Evolutionary conservation across 306 rosid genomes (phyloP).

Genomic region (Arachis stenosperma): DNA sequence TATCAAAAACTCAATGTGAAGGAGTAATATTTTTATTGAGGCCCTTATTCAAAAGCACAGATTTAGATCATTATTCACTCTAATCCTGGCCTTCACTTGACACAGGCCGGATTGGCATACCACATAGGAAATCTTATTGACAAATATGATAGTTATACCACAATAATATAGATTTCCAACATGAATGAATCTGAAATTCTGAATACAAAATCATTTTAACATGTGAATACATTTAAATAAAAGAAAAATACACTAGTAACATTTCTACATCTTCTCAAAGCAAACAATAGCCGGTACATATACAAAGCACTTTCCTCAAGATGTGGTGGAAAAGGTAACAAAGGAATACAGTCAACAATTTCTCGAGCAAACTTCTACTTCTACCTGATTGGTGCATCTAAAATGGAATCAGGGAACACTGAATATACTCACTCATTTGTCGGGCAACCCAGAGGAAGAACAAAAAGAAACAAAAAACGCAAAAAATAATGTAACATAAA

Average conservation of each 20-base stretch:
- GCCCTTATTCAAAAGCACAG: no score
- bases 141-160: not conserved
- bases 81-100: no score
- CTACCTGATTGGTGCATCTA: conserved; percentile 39
- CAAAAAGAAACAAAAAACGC: not conserved
- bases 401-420: conserved; percentile 35
- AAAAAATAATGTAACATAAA: not conserved
- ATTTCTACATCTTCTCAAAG: conserved; percentile 32
- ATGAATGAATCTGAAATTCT: conserved; percentile 10
- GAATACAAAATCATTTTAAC: not conserved
- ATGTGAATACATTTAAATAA: not conserved
- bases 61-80: no score
- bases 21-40: no score
- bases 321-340: conserved; percentile 16
- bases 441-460: not conserved
- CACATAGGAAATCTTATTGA: not conserved
- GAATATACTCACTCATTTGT: conserved; percentile 40
- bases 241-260: not conserved
- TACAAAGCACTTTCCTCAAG: conserved; percentile 42
- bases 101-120: no score
- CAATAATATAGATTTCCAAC: not conserved
- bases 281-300: conserved; percentile 28
- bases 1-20: no score
- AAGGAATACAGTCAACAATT: conserved; percentile 28
- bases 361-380: conserved; percentile 25